A percentile compares a stretch with the other conserved stretches of the same genome.
These are phyloP conservation scores for Candida ovalis DNA, from an alignment of 805 yeast genomes.

Conservation along the genomic window DNA sequence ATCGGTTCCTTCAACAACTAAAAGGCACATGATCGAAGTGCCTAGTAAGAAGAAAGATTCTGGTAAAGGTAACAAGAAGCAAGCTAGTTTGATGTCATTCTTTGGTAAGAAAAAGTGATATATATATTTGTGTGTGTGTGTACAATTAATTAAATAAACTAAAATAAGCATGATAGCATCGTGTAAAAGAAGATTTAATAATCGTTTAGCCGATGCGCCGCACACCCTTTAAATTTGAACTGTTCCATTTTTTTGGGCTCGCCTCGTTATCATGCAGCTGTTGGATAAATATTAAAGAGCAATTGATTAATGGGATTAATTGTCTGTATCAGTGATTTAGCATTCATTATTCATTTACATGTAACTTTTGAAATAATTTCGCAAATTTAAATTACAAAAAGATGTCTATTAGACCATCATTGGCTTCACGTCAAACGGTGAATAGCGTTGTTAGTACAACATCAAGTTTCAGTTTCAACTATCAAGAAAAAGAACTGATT, in stretches of 20 bases:
- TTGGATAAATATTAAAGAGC: too few species aligned
- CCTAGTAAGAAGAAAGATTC: constrained; percentile 6
- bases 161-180: too few species aligned
- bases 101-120: constrained; percentile 25
- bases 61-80: constrained; percentile 16
- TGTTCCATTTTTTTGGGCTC: too few species aligned
- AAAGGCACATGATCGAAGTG: constrained; percentile 9
- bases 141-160: background rate
- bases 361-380: too few species aligned
- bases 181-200: background rate
- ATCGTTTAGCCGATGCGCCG: background rate
- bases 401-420: background rate
- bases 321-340: too few species aligned
- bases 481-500: background rate
- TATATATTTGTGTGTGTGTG: background rate
- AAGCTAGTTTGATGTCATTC: constrained; percentile 30
- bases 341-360: too few species aligned
- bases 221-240: background rate
- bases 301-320: background rate
- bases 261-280: too few species aligned
- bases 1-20: constrained; percentile 11
- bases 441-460: background rate
- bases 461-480: background rate
- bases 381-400: too few species aligned
- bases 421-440: background rate